phyloP scores from a whole-genome alignment of 139 green algal genomes.

The Coelastrella sp. region DNA sequence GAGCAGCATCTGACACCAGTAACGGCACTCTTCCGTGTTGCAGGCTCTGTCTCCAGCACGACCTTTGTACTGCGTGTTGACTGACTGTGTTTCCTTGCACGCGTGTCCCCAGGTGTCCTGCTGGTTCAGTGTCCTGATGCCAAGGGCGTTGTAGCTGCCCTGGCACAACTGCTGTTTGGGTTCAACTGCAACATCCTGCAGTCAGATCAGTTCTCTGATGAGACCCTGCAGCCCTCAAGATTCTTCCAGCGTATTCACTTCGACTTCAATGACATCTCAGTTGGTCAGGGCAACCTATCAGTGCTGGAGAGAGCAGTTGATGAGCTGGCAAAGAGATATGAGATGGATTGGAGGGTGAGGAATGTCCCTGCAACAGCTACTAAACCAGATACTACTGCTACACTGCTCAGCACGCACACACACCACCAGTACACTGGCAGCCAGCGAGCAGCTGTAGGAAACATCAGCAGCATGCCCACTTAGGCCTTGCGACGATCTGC shows the following conservation, averaged over 20 bases:
- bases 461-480: too few relatives aligned
- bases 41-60: too few relatives aligned
- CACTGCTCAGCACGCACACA: not conserved
- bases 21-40: too few relatives aligned
- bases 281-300: slow-evolving; percentile 73
- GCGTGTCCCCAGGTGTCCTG: slow-evolving; percentile 26
- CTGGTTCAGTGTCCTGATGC: slow-evolving; percentile 45
- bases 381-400: not conserved
- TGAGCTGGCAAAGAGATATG: slow-evolving; percentile 74
- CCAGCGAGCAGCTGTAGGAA: too few relatives aligned
- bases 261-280: slow-evolving; percentile 72
- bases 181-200: slow-evolving; percentile 84
- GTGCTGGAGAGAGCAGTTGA: slow-evolving; percentile 77
- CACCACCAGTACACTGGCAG: too few relatives aligned
- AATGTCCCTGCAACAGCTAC: not conserved
- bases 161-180: slow-evolving; percentile 74
- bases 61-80: too few relatives aligned
- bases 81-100: too few relatives aligned
- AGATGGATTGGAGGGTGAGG: slow-evolving; percentile 75
- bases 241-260: slow-evolving; percentile 81
- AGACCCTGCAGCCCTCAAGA: not conserved
- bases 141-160: slow-evolving; percentile 38
- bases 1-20: too few relatives aligned
- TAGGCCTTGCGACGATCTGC: too few relatives aligned
- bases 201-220: slow-evolving; percentile 72